Evolutionary conservation across 163 green algal species (phyloP).

Genomic region (Volvox carteri): DNA sequence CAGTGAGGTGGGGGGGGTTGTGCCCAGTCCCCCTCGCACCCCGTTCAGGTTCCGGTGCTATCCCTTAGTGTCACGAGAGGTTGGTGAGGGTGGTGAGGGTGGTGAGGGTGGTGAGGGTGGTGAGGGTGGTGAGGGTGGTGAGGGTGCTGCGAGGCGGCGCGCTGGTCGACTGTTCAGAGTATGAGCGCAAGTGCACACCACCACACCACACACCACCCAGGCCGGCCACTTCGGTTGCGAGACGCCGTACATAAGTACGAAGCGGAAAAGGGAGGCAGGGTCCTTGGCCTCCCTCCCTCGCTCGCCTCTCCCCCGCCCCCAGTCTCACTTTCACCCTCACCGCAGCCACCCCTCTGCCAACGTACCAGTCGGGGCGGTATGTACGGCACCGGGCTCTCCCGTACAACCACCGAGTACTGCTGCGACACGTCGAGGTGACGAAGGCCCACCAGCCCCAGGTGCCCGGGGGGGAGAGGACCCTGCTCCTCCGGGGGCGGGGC

Average conservation of each 20-base stretch:
- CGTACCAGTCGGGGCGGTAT: slow-evolving; percentile 32
- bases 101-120: too few relatives aligned
- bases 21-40: too few relatives aligned
- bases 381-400: slow-evolving; percentile 28
- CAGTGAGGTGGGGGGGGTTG: not conserved
- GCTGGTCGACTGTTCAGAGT: not conserved
- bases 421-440: slow-evolving; percentile 46
- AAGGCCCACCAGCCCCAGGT: slow-evolving; percentile 2
- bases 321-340: not conserved
- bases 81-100: too few relatives aligned
- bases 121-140: too few relatives aligned
- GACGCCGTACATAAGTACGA: not conserved
- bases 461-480: not conserved
- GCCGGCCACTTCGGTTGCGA: not conserved
- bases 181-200: not conserved
- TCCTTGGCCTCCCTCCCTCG: not conserved
- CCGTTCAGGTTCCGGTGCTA: too few relatives aligned
- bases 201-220: not conserved
- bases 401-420: slow-evolving; percentile 42
- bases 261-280: too few relatives aligned
- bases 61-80: too few relatives aligned
- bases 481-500: not conserved
- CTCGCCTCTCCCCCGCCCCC: not conserved
- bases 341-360: not conserved
- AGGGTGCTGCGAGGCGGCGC: not conserved